Evolutionary conservation across 2,329 filamentous ascomycete species (phyloP).

Genomic region (Cordyceps militaris): DNA sequence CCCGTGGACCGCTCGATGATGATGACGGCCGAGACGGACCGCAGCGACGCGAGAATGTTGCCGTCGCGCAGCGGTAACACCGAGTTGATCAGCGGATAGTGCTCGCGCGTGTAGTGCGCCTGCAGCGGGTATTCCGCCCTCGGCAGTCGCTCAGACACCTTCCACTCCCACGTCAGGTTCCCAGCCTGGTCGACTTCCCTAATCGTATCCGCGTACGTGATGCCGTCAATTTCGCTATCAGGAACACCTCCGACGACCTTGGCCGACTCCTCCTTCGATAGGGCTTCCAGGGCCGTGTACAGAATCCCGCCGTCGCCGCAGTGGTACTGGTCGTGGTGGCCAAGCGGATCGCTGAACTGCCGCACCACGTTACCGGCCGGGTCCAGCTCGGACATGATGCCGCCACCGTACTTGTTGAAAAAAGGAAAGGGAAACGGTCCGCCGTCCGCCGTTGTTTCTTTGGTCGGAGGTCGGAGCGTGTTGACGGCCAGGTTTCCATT

Average conservation of each 20-base stretch:
- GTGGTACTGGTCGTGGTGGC: conserved; percentile 25
- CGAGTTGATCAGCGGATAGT: conserved; percentile 26
- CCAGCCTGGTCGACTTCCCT: conserved; percentile 22
- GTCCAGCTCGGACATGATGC: conserved; percentile 24
- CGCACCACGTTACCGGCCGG: conserved; percentile 19
- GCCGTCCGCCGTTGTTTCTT: conserved; percentile 17
- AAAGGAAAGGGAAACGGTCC: conserved; percentile 22
- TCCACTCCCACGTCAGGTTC: conserved; percentile 24
- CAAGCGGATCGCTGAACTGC: conserved; percentile 22
- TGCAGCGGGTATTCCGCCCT: conserved; percentile 23
- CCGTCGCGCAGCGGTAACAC: conserved; percentile 23
- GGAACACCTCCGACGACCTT: conserved; percentile 24
- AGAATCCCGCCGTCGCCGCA: conserved; percentile 22
- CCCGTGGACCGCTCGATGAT: conserved; percentile 23
- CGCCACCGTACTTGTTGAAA: conserved; percentile 26
- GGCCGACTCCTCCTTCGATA: conserved; percentile 21
- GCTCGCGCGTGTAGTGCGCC: conserved; percentile 24
- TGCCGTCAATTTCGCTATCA: conserved; percentile 20
- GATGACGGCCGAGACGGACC: conserved; percentile 23
- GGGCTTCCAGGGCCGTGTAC: conserved; percentile 22
- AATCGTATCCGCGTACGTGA: conserved; percentile 25
- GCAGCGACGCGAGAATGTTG: conserved; percentile 23
- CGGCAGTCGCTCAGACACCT: conserved; percentile 21
- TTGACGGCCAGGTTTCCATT: conserved; percentile 26
- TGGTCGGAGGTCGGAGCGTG: conserved; percentile 17